Evolutionary conservation across 345 rosid species (phyloP), one percentile per base, ranked within the genome.

Genomic region (Citropsis articulata): DNA sequence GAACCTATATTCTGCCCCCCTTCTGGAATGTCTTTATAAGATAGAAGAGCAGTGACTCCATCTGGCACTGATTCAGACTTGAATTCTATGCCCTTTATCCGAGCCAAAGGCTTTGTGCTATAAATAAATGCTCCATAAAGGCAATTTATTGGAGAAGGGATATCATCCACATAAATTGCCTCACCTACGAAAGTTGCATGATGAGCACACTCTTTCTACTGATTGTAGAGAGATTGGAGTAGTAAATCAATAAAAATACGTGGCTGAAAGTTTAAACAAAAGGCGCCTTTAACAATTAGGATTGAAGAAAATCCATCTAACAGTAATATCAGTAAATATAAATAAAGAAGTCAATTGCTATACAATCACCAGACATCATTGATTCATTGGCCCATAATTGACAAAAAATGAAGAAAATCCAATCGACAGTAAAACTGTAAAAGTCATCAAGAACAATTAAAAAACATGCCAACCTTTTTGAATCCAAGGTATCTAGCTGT

Each of bases 91-190:
- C 83, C 81, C 75, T 90, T 91, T 56, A 96, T 84, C 73, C 84
- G 71, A 40, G 94, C 97, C 69, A 89, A 78, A 81, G 98, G 90
- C 85, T 91, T 87, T 8, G 87, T 91, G 87, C 99, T 95, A 82
- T 86, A 89, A 65, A 95, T 75, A 84, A 93, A 90, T 70, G 99
- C 87, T 72, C 99, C 99, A 77, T 95, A 80, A n/a, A 95, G 79
- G 88, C 97, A 92, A 60, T 85, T 81, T 30, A 40, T 76, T 50
- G 92, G 96, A 62, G 97, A 88, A 38, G 98, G 94, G 65, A 95
- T 95, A 85, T 95, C 99, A 85, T 92, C 99, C 80, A 95, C 97
- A 76, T 73, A 95, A 63, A 95, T 92, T 64, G 99, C 97, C 83
- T 95, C 99, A 78, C 99, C 98, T 95, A 75, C 78, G 76, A 12